Conservation (phyloP, 495 filamentous ascomycete genomes). For the Tuber brumale region DNA sequence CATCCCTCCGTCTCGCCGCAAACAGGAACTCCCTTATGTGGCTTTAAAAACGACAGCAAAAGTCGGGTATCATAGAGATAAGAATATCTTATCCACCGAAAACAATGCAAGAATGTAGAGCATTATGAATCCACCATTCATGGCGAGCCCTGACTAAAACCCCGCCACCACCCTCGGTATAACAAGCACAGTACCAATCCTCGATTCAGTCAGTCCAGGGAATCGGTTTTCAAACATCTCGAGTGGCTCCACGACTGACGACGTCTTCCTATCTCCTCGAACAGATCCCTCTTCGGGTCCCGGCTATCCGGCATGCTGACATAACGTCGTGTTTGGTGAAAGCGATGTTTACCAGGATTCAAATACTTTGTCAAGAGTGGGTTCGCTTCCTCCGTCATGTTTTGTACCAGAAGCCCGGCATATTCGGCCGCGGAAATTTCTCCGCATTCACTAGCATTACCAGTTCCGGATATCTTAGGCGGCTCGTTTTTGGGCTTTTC, state of each 20-base stretch:
- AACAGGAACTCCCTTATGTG: not conserved
- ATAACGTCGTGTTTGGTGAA: not conserved
- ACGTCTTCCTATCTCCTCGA: not conserved
- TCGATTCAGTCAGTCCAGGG: not conserved
- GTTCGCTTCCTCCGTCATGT: not conserved
- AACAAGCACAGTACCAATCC: not conserved
- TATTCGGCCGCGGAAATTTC: not conserved
- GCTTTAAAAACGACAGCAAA: not conserved
- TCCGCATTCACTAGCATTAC: not conserved
- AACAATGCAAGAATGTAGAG: not conserved
- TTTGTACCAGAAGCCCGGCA: not conserved
- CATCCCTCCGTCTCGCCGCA: not conserved
- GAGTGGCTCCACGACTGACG: not conserved
- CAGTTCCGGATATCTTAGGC: not conserved
- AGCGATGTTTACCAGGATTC: not conserved
- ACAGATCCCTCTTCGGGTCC: not conserved
- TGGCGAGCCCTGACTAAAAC: not conserved
- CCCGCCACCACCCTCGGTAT: not conserved
- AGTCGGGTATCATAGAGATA: not conserved
- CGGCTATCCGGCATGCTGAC: not conserved
- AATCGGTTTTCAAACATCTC: not conserved
- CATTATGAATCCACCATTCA: not conserved
- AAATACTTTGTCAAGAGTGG: not conserved
- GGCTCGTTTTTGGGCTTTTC: not conserved
- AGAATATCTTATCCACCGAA: not conserved